A percentile compares a stretch with the other conserved stretches of the same genome.
phyloP scores from a whole-genome alignment of 2,329 filamentous ascomycete genomes.

The Thermothelomyces thermophilus region DNA sequence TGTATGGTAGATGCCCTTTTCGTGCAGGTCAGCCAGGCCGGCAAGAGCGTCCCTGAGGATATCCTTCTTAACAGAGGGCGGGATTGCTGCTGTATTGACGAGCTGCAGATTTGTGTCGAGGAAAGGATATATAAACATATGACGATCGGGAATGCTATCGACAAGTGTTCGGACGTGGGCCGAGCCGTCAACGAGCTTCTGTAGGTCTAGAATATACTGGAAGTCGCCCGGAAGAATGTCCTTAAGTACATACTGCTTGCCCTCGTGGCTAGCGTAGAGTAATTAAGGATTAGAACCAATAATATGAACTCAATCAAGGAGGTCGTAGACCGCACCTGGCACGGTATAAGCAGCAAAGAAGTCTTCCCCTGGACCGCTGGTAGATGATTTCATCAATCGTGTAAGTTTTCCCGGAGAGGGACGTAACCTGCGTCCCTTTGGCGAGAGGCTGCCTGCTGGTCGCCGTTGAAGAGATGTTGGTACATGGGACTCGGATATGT shows the following conservation, averaged over 20 bases:
- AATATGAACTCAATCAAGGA: neutral
- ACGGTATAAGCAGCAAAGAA: constrained; percentile 7
- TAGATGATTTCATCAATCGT: constrained; percentile 6
- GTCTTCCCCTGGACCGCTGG: constrained; percentile 1
- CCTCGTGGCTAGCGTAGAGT: neutral
- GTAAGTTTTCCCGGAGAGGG: constrained; percentile 3
- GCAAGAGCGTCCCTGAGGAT: constrained; percentile 9
- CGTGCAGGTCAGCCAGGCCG: constrained; percentile 8
- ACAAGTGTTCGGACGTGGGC: constrained; percentile 9
- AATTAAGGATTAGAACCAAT: neutral
- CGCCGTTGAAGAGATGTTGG: neutral
- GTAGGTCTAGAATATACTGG: constrained; percentile 2
- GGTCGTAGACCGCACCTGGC: neutral
- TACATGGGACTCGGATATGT: neutral
- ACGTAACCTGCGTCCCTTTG: constrained; percentile 1
- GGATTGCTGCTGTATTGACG: neutral
- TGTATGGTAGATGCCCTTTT: constrained; percentile 8
- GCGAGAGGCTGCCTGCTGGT: constrained; percentile 5
- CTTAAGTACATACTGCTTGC: constrained; percentile 11
- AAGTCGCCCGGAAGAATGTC: constrained; percentile 10
- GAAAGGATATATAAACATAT: constrained; percentile 9
- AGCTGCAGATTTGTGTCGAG: constrained; percentile 3
- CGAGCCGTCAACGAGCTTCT: constrained; percentile 5
- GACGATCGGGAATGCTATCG: constrained; percentile 5
- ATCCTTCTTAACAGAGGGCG: constrained; percentile 2